phyloP scores from a whole-genome alignment of 306 rosid species.

The Cucumis melo region DNA sequence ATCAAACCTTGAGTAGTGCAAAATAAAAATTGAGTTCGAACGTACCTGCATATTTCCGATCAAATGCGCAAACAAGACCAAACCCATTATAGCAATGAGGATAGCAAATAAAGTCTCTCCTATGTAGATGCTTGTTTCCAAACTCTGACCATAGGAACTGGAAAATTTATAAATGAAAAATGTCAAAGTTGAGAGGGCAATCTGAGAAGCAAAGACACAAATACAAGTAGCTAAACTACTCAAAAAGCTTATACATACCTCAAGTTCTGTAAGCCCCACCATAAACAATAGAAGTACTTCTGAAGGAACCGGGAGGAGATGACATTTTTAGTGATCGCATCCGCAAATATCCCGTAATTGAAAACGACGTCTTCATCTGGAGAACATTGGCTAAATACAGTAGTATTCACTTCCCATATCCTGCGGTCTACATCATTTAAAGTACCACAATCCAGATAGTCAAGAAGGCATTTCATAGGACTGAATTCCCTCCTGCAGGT shows the following conservation, averaged over 20 bases:
- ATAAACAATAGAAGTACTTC: constrained; percentile 81
- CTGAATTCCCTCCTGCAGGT: constrained; percentile 45
- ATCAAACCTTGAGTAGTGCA: background rate
- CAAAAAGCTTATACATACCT: constrained; percentile 28
- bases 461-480: constrained; percentile 35
- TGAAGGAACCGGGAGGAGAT: constrained; percentile 34
- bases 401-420: constrained; percentile 44
- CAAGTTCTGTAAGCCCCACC: constrained; percentile 98
- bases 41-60: constrained; percentile 96
- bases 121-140: constrained; percentile 49
- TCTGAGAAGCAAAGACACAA: background rate
- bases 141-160: constrained; percentile 77
- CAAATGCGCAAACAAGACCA: constrained; percentile 82
- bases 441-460: constrained; percentile 54
- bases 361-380: constrained; percentile 33
- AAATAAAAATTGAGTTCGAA: background rate
- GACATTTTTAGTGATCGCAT: constrained; percentile 42
- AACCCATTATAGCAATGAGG: constrained; percentile 61
- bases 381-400: constrained; percentile 50
- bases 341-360: constrained; percentile 51
- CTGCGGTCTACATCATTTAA: constrained; percentile 22
- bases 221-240: background rate
- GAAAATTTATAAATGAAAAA: constrained; percentile 5
- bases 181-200: background rate
- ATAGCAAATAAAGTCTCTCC: constrained; percentile 81